A percentile compares a stretch with the other conserved stretches of the same genome.
Conservation (phyloP, 129 eudicot genomes). For the Cynara cardunculus region DNA sequence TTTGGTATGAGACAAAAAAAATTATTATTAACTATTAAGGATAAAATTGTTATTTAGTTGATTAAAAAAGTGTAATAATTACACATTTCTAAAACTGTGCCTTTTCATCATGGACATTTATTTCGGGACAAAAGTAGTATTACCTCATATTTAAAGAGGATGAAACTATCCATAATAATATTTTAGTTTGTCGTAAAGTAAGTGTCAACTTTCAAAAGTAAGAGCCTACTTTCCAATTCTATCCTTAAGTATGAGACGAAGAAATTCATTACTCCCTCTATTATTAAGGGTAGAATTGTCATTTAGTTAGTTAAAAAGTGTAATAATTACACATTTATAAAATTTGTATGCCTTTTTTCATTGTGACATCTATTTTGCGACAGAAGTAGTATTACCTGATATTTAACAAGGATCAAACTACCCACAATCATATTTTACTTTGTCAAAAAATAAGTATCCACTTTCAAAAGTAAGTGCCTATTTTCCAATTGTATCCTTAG, state of each 20-base stretch:
- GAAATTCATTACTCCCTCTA: neutral
- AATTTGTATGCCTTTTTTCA: neutral
- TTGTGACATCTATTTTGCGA: neutral
- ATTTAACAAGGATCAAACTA: too few species aligned
- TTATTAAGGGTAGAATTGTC: neutral
- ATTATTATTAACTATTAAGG: too few species aligned
- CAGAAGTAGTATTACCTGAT: neutral
- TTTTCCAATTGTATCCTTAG: neutral
- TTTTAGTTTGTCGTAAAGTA: neutral
- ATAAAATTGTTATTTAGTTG: too few species aligned
- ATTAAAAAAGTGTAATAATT: too few species aligned
- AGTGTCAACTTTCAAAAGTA: neutral
- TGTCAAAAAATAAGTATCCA: neutral
- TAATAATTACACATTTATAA: neutral
- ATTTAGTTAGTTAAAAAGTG: too few species aligned
- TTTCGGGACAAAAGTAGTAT: too few species aligned
- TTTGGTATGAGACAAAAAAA: neutral
- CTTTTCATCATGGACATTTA: too few species aligned
- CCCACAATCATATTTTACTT: too few species aligned
- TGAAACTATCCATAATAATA: too few species aligned
- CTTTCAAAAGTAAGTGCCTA: neutral
- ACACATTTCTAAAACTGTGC: too few species aligned
- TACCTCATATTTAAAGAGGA: too few species aligned
- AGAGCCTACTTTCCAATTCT: neutral
- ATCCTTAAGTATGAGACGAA: neutral